Conservation (phyloP, 306 rosid genomes). For the Acmispon strigosus region DNA sequence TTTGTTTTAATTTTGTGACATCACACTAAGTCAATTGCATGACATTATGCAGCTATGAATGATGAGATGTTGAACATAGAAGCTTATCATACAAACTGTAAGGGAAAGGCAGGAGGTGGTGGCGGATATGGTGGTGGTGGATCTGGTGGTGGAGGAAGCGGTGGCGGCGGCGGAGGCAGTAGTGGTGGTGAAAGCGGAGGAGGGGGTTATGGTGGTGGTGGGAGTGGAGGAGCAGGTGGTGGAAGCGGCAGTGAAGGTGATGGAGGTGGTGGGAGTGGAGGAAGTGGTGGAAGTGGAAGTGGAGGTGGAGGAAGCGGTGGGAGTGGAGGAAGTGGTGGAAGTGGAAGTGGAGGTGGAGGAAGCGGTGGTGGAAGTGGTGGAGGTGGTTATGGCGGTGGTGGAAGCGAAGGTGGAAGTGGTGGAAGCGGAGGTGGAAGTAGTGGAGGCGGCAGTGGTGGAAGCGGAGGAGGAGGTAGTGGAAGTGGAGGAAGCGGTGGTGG, state of each 20-base stretch:
- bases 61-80: neutral
- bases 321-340: neutral
- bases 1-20: neutral
- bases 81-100: neutral
- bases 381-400: neutral
- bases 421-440: neutral
- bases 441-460: too few species aligned
- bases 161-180: neutral
- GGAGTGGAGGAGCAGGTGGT: neutral
- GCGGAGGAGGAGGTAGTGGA: too few species aligned
- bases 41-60: constrained; percentile 11
- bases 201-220: neutral
- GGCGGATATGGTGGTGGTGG: too few species aligned
- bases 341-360: neutral
- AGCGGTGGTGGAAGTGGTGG: neutral
- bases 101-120: too few species aligned
- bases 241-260: neutral
- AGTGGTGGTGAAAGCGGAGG: neutral
- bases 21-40: neutral
- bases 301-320: neutral
- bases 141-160: neutral
- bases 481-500: too few species aligned
- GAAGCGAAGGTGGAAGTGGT: neutral
- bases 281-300: neutral
- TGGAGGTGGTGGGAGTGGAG: neutral